These are phyloP conservation scores for Boeremia exigua DNA, from an alignment of 2,329 filamentous ascomycete species.

Conservation along the genomic window DNA sequence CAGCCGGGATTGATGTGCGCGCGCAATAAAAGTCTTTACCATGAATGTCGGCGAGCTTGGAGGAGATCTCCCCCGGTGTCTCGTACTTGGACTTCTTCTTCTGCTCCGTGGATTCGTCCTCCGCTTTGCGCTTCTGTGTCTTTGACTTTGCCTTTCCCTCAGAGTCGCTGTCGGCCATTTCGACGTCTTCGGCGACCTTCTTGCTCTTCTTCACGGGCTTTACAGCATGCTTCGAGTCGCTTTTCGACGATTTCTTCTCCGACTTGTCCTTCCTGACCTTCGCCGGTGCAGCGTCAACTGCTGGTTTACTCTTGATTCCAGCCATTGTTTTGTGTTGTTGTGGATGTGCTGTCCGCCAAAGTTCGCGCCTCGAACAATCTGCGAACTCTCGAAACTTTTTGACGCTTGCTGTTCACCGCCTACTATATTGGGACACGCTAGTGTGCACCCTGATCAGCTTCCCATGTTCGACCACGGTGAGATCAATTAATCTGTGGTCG, in stretches of 20 bases:
- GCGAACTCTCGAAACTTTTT: conserved; percentile 32
- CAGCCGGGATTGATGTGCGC: conserved; percentile 5
- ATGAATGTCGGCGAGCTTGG: conserved; percentile 36
- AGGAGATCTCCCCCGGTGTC: conserved; percentile 24
- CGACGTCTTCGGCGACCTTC: conserved; percentile 38
- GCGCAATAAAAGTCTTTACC: conserved; percentile 21
- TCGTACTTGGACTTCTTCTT: conserved; percentile 36
- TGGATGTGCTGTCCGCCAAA: conserved; percentile 10
- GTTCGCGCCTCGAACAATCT: conserved; percentile 17
- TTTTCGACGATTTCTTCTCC: conserved; percentile 41
- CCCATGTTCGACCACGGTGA: not conserved
- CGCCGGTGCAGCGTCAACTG: conserved; percentile 23
- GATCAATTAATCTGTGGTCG: not conserved
- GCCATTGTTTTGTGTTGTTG: conserved; percentile 32
- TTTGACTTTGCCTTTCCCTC: conserved; percentile 27
- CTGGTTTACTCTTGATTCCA: conserved; percentile 46
- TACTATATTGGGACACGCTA: conserved; percentile 5
- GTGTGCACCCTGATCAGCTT: conserved; percentile 1
- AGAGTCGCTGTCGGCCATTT: conserved; percentile 32
- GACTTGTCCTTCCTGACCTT: conserved; percentile 50
- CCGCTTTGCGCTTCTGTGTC: conserved; percentile 28
- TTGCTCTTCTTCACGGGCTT: conserved; percentile 39
- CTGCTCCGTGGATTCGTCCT: conserved; percentile 23
- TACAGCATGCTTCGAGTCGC: conserved; percentile 32
- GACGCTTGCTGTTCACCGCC: not conserved